These are phyloP conservation scores for Ceratorhiza oryzae-sativae DNA, from an alignment of 1,284 basidiomycete genomes.

Conservation along the genomic window DNA sequence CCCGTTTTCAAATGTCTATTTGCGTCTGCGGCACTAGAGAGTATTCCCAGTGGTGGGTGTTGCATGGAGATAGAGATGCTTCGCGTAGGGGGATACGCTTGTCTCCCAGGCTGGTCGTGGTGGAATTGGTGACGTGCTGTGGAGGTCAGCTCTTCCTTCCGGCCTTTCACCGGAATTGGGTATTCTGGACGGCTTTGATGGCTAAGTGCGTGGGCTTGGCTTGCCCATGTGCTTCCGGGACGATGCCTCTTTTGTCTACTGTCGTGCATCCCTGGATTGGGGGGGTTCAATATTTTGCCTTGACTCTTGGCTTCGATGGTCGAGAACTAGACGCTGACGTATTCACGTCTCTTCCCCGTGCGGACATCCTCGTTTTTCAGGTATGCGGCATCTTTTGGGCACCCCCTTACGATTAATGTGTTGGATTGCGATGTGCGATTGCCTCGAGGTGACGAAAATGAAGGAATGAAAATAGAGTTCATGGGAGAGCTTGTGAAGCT, in stretches of 20 bases:
- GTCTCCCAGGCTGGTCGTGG: background rate
- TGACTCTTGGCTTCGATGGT: background rate
- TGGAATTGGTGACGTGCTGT: background rate
- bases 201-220: background rate
- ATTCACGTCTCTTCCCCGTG: background rate
- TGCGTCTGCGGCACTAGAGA: background rate
- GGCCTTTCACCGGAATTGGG: background rate
- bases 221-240: background rate
- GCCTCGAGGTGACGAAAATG: slow-evolving; percentile 75
- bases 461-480: slow-evolving; percentile 53
- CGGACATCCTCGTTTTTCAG: slow-evolving; percentile 52
- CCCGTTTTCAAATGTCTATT: background rate
- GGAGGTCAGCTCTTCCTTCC: background rate
- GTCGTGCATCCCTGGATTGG: background rate
- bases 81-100: background rate
- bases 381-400: slow-evolving; percentile 80
- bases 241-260: background rate
- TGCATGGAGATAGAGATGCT: too few species aligned
- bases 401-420: slow-evolving; percentile 91
- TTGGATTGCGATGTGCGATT: slow-evolving; percentile 92
- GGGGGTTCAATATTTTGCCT: background rate
- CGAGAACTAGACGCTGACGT: background rate
- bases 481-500: slow-evolving; percentile 87
- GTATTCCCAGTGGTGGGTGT: background rate
- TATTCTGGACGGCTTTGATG: background rate